These are phyloP conservation scores for Fusarium sp. DNA, from an alignment of 2,329 filamentous ascomycete genomes.

Conservation along the genomic window DNA sequence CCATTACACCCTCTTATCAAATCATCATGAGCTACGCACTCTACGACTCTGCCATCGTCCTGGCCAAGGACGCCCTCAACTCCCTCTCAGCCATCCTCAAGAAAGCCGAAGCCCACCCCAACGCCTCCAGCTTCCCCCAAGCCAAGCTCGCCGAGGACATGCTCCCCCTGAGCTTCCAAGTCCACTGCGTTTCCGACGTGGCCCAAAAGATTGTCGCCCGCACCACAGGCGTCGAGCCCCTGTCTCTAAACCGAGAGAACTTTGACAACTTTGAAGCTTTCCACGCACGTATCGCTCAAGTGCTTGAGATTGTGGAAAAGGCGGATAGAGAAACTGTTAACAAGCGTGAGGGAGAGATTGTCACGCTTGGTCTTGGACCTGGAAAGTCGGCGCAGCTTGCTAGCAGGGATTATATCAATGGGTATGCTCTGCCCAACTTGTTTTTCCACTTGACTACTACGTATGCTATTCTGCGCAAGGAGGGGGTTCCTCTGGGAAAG, in stretches of 20 bases:
- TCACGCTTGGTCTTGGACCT: conserved; percentile 49
- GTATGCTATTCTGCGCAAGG: conserved; percentile 70
- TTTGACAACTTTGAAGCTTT: conserved; percentile 50
- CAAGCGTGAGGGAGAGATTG: conserved; percentile 41
- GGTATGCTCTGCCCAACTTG: conserved; percentile 68
- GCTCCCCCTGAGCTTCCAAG: conserved; percentile 57
- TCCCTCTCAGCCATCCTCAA: conserved; percentile 50
- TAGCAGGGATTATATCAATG: conserved; percentile 56
- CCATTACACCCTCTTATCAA: neutral
- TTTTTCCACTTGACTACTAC: conserved; percentile 72
- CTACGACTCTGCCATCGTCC: conserved; percentile 54
- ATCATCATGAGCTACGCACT: conserved; percentile 50
- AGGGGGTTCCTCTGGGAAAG: conserved; percentile 73
- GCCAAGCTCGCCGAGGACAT: conserved; percentile 56
- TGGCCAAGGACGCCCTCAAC: conserved; percentile 47
- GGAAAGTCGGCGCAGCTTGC: conserved; percentile 41
- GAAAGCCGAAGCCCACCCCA: conserved; percentile 50
- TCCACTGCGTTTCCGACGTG: conserved; percentile 47
- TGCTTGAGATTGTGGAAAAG: conserved; percentile 46
- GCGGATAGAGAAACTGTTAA: conserved; percentile 51
- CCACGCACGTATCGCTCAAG: conserved; percentile 49
- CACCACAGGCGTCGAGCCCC: conserved; percentile 47
- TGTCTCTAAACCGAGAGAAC: conserved; percentile 41
- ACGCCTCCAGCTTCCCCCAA: conserved; percentile 46
- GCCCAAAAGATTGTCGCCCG: conserved; percentile 50